Base-by-base conservation (phyloP, 768 basidiomycete species). In the Trametes sanguinea region DNA sequence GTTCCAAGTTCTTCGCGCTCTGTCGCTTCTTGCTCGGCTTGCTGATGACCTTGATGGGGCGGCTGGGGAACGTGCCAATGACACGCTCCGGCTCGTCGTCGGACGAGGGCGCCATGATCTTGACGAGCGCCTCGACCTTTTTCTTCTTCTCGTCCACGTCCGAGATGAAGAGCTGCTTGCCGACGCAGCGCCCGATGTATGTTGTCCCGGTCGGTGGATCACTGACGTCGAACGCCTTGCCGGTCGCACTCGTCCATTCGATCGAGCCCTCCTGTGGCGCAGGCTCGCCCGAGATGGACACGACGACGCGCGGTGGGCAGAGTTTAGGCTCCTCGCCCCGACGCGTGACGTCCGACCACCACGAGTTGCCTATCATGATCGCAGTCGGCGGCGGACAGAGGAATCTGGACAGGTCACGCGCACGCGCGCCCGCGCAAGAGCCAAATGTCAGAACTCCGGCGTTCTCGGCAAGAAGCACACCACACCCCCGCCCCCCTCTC, bases 21-120 rank as follows among this genome's bases (percentile, higher is more conserved):
- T 94, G 90, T 68, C 94, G 83, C 83, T 97, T 97, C 82, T 98
- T 97, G 78, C 92, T 94, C 4, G 96, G 96, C 75, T 98, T 98
- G 77, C 91, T 94, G 77, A 98, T 98, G 70, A 98, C 93, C 75
- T 95, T 95, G 81, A 98, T 98, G n/a, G 95, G 88, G 48, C 90
- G 88, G 66, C 92, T 93, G 46, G 92, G 89, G 78, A 98, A 98
- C 17, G 85, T 83, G 22, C 95, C 95, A 67, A 98, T 86, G 39
- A 94, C 80, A 42, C 89, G 84, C 71, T 94, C 91, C 60, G 86
- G 85, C 71, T 91, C 89, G 62, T 92, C 89, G 53, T 92, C 90
- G 51, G 86, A 85, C 14, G 85, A 83, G 7, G 89, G 87, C 40
- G 92, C 91, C 67, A 85, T 88, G 73, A 95, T 88, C 76, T 89